phyloP scores from a whole-genome alignment of 2,329 filamentous ascomycete genomes.

The Sporothrix luriei region DNA sequence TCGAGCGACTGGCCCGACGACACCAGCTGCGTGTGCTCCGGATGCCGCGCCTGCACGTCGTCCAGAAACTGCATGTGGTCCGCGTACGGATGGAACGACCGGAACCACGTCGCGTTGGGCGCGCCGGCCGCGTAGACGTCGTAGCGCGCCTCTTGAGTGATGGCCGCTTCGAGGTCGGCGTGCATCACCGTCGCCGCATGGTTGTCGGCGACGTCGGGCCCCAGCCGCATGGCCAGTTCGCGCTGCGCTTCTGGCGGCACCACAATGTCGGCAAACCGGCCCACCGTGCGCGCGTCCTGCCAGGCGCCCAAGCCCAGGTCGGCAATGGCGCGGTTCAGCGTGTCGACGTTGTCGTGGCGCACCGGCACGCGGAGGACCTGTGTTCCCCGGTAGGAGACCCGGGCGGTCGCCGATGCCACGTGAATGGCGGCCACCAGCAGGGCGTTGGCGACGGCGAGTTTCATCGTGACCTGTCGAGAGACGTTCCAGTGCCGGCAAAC shows the following conservation, averaged over 20 bases:
- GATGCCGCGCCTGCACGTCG: conserved; percentile 50
- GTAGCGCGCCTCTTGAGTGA: conserved; percentile 44
- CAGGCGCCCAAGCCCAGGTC: conserved; percentile 45
- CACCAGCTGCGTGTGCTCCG: conserved; percentile 53
- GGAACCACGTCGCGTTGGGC: conserved; percentile 52
- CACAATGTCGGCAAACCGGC: conserved; percentile 48
- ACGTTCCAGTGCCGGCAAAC: background rate
- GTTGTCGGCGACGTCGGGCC: conserved; percentile 39
- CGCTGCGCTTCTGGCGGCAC: conserved; percentile 44
- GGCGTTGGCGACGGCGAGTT: background rate
- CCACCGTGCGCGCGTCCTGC: conserved; percentile 44
- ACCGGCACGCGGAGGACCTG: conserved; percentile 51
- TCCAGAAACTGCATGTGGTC: conserved; percentile 55
- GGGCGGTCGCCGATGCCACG: background rate
- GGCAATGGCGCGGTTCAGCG: conserved; percentile 41
- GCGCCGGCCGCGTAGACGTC: conserved; percentile 39
- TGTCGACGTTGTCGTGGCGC: conserved; percentile 40
- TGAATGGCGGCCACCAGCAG: background rate
- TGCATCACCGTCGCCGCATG: conserved; percentile 43
- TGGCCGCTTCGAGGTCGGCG: conserved; percentile 46
- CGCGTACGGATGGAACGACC: conserved; percentile 55
- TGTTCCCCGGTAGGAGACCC: conserved; percentile 45
- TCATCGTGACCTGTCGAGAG: background rate
- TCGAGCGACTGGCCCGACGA: conserved; percentile 50
- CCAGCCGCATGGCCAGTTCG: conserved; percentile 40